A percentile compares a stretch with the other conserved stretches of the same genome.
phyloP scores from a whole-genome alignment of 1,139 yeast species.

The Diutina catenulata region DNA sequence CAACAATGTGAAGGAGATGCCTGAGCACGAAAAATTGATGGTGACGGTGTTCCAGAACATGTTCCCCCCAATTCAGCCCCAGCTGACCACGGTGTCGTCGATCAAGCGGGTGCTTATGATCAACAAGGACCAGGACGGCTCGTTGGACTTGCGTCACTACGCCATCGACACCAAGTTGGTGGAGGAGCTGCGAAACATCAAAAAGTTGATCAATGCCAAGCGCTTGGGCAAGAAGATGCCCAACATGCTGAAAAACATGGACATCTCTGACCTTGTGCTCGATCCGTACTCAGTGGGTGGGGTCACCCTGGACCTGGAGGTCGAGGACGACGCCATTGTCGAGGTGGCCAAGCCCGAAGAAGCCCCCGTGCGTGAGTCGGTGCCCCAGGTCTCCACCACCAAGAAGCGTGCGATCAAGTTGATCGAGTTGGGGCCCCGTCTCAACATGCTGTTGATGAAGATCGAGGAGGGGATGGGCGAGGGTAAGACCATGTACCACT shows the following conservation, averaged over 20 bases:
- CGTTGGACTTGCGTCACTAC: constrained; percentile 80
- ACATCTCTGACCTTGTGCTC: constrained; percentile 72
- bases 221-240: constrained; percentile 60
- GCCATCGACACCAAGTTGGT: constrained; percentile 80
- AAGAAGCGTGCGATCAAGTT: constrained; percentile 84
- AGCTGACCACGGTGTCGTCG: constrained; percentile 55
- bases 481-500: constrained; percentile 71
- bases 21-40: constrained; percentile 65
- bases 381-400: constrained; percentile 14
- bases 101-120: constrained; percentile 82
- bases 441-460: constrained; percentile 64
- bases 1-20: constrained; percentile 39
- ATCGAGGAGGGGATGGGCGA: constrained; percentile 89
- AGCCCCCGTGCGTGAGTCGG: constrained; percentile 10
- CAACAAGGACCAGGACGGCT: constrained; percentile 57
- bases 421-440: constrained; percentile 89
- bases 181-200: constrained; percentile 71
- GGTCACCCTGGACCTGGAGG: constrained; percentile 84
- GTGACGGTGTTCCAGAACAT: constrained; percentile 90
- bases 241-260: constrained; percentile 52
- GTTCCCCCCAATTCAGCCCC: constrained; percentile 90
- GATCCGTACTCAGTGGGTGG: constrained; percentile 77
- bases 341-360: constrained; percentile 39
- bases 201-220: constrained; percentile 61
- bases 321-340: constrained; percentile 85